These are phyloP conservation scores for Phlyctochytrium bullatum DNA, from an alignment of 192 early-diverging fungal species.

Conservation along the genomic window DNA sequence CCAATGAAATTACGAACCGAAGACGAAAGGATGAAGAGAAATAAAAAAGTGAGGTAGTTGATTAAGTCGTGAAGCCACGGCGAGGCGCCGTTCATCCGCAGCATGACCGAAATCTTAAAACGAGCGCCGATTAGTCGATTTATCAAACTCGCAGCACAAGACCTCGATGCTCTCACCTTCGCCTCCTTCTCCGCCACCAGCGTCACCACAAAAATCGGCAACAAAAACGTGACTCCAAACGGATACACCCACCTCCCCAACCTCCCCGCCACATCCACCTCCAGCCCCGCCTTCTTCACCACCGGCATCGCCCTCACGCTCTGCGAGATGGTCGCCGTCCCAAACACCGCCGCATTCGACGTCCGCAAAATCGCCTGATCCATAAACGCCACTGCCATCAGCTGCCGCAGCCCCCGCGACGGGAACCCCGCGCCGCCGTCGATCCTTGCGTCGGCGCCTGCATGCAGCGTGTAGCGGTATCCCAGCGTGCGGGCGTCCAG, in stretches of 20 bases:
- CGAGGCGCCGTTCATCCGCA: conserved; percentile 70
- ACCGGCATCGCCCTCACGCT: conserved; percentile 60
- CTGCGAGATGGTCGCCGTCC: conserved; percentile 55
- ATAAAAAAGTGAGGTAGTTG: conserved; percentile 23
- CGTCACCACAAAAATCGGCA: conserved; percentile 69
- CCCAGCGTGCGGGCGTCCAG: conserved; percentile 42
- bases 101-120: conserved; percentile 63
- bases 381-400: conserved; percentile 45
- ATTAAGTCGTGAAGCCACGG: conserved; percentile 1
- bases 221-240: conserved; percentile 67
- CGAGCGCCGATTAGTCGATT: neutral
- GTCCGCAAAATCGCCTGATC: conserved; percentile 34
- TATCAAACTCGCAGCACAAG: neutral
- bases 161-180: conserved; percentile 10
- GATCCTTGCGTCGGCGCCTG: conserved; percentile 46
- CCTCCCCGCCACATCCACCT: conserved; percentile 50
- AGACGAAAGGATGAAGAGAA: conserved; percentile 20
- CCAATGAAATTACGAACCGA: too few relatives aligned
- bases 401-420: conserved; percentile 41
- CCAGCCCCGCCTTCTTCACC: conserved; percentile 41
- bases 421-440: conserved; percentile 49
- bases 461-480: conserved; percentile 54
- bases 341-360: conserved; percentile 24
- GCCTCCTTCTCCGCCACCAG: conserved; percentile 73
- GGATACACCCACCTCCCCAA: conserved; percentile 68